Percentiles rank a stretch among this genome's conserved stretches.
Evolutionary conservation across 108 stramenopile genomes (phyloP).

Genomic region (Cylindrotheca fusiformis): DNA sequence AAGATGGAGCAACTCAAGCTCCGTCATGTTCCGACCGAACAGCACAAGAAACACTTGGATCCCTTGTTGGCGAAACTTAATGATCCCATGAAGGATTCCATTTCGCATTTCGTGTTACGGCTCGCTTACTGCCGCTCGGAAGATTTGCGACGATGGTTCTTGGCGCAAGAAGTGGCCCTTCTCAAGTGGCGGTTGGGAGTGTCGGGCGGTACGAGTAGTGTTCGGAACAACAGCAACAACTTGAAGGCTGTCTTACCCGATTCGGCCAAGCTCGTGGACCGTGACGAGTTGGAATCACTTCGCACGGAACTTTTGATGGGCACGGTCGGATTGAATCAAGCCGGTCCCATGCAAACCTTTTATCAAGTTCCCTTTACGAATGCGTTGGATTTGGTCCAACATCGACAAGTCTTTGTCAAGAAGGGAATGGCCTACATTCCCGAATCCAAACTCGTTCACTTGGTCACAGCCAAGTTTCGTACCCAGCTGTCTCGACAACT

Average conservation of each 20-base stretch:
- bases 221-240: slow-evolving; percentile 9
- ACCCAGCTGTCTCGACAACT: slow-evolving; percentile 65
- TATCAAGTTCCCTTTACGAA: slow-evolving; percentile 93
- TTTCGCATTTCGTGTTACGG: slow-evolving; percentile 95
- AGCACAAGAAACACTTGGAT: slow-evolving; percentile 27
- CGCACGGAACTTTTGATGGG: slow-evolving; percentile 17
- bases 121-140: slow-evolving; percentile 92
- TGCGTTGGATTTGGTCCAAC: slow-evolving; percentile 81
- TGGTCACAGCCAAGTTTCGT: slow-evolving; percentile 81
- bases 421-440: slow-evolving; percentile 91
- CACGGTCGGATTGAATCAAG: slow-evolving; percentile 13
- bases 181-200: slow-evolving; percentile 86
- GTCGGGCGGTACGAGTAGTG: slow-evolving; percentile 12
- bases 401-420: slow-evolving; percentile 80
- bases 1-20: slow-evolving; percentile 92
- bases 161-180: slow-evolving; percentile 78
- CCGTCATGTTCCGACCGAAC: slow-evolving; percentile 29
- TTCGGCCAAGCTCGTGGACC: slow-evolving; percentile 12
- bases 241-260: slow-evolving; percentile 28
- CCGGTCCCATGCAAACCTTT: slow-evolving; percentile 19
- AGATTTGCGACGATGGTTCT: slow-evolving; percentile 88
- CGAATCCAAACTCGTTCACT: slow-evolving; percentile 66
- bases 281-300: slow-evolving; percentile 23
- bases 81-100: slow-evolving; percentile 61
- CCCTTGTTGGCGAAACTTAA: slow-evolving; percentile 26